Percentiles rank a stretch among this genome's conserved stretches.
phyloP scores from a whole-genome alignment of 306 rosid species.

The Rosa chinensis region DNA sequence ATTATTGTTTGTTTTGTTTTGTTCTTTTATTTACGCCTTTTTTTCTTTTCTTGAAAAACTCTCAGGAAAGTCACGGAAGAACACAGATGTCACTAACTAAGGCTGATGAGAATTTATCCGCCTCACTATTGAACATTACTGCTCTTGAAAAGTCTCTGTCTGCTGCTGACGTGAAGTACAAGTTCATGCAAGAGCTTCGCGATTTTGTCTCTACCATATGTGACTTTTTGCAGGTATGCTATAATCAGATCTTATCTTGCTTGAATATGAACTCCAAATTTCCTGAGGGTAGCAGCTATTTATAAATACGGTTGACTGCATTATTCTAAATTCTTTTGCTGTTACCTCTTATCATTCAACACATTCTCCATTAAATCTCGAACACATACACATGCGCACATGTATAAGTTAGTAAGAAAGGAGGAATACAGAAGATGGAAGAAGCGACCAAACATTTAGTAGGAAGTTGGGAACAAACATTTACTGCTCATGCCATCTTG shows the following conservation, averaged over 20 bases:
- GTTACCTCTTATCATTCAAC: not conserved
- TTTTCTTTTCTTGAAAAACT: not conserved
- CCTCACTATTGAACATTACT: conserved; percentile 74
- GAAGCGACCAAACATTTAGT: not conserved
- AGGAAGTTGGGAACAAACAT: not conserved
- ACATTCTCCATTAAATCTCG: not conserved
- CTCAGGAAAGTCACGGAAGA: conserved; percentile 84
- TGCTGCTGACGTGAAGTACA: conserved; percentile 80
- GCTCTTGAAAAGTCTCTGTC: conserved; percentile 67
- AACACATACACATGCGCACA: not conserved
- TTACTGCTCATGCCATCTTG: not conserved
- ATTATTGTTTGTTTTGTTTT: not conserved
- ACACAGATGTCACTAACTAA: conserved; percentile 53
- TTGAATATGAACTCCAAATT: not conserved
- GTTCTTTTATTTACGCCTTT: not conserved
- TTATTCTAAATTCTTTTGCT: not conserved
- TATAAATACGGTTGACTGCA: not conserved
- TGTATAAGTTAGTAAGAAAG: not conserved
- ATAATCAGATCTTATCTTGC: not conserved
- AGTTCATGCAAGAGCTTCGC: conserved; percentile 83
- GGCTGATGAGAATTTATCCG: conserved; percentile 68
- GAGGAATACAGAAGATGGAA: not conserved
- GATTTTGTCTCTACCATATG: conserved; percentile 70
- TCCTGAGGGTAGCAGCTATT: not conserved
- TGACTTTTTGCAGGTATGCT: conserved; percentile 81